Evolutionary conservation across 768 basidiomycete species (phyloP), one percentile per base, ranked within the genome.

Genomic region (Mycena floridula): DNA sequence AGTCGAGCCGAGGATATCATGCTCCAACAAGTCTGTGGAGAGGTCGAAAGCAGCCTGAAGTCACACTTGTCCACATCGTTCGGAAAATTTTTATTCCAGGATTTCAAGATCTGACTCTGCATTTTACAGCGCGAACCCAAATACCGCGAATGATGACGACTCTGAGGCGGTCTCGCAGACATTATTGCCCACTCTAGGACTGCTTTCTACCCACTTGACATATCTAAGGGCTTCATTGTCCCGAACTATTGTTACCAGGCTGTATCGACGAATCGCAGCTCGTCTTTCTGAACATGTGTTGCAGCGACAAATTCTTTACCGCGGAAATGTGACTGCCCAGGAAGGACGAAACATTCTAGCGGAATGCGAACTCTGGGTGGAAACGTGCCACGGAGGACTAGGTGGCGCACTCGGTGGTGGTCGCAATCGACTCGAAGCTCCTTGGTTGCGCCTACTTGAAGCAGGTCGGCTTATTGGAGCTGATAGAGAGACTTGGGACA

Each of bases 1-100:
- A 66, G 62, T 7, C 76, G 92, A n/a, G 81, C 89, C 4, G 90
- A 96, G 58, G 87, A 89, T 42, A 86, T 97, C 79, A 75, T 93
- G 26, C 77, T 90, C 13, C 82, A 85, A 50, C 87, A 89, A 54
- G 72, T 93, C 13, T 85, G 79, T 41, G 74, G 76, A 3, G 96
- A 99, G 60, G 81, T 95, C 38, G 86, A 94, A 61, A 65, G 65
- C 9, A 76, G 77, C 21, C 66, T 96, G 30, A 89, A 82, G 58
- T 61, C 73, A 2, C 90, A 97, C 63, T 77, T 92, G 47, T 65
- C 66, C 11, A 70, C 59, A 68, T 67, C 43, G 68, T 62, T 35
- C 61, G 63, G 73, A 74, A 52, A 53, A 68, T 66, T 9, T 12
- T 20, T 11, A 9, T 38, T 20, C 8, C 21, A 16, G 6, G 13